Base-by-base conservation (phyloP, 2,329 filamentous ascomycete genomes). In the Leptographium procerum region DNA sequence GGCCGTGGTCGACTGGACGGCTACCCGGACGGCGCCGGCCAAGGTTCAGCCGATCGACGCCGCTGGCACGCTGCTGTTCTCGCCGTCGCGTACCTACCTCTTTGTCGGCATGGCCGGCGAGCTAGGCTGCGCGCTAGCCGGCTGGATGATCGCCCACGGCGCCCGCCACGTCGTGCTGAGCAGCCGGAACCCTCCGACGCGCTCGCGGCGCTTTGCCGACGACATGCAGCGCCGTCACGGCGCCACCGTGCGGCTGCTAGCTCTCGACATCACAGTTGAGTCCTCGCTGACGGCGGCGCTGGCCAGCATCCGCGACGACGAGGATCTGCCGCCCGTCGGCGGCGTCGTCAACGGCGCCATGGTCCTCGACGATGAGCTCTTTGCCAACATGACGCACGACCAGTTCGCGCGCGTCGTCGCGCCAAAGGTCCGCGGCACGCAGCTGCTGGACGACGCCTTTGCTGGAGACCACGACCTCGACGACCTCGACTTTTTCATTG, bases 61-160 rank as follows among this genome's bases (percentile, higher is more conserved):
- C 55, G 63, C 64, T 0, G 66, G 66, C 9, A 33, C 31, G 31
- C 57, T 67, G 14, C 65, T 48, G 22, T 48, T 50, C 7, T 22
- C 14, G 9, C 22, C 14, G 9, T 28, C 16, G 14, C 28, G 40
- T 28, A 36, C 29, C 53, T 43, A 45, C 22, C 34, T 16, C 34
- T 19, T 40, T 11, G 16, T 11, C 34, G 4, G 13, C 40, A 8
- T 43, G 36, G 66, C 67, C 0, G 68, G 72, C 0, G 61, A 65
- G 1, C 36, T 75, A 1, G 75, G 74, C 1, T 66, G 66, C 14
- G 72, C 74, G 0, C 64, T 76, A 0, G 70, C 66, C 48, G 55
- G 67, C 36, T 77, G 69, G 71, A 75, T 76, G 73, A 66, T 71
- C 1, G 55, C 50, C 0, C 65, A 66, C 11, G 75, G 74, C 0